Evolutionary conservation across 73 alveolate species (phyloP), one percentile per base, ranked within the genome.

Genomic region (Paramecium bursaria): DNA sequence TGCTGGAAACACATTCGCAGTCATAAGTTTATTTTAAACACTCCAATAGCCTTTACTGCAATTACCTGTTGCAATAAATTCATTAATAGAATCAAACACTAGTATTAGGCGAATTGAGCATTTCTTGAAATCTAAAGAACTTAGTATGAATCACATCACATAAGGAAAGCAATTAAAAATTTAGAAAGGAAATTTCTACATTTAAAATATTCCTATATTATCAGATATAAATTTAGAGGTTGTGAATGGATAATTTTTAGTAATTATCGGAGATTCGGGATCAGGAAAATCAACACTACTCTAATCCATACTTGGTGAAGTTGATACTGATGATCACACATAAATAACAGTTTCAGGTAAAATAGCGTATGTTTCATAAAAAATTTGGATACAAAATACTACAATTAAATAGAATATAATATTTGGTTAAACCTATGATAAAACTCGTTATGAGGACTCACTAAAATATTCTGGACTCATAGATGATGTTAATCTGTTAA

Each of bases 361-460:
- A 14, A 87, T 95, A 30, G 94, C 97, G 6, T 95, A 91, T 87
- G 97, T 93, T 31, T 86, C 94, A 60, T 94, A 96, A 76, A 73
- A 90, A 10, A 94, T 99, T 4, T 96, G 97, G 96, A 96, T 96
- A 11, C 92, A 94, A 54, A 94, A 91, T 90, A 91, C 91, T 46
- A 95, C 98, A n/a, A 85, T 96, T 53, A 85, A 91, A 86, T 95
- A 96, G 47, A 96, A 96, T 90, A 94, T 96, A 7, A 35, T 94
- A 50, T 96, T 96, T 87, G 98, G 96, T 33, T 74, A 67, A 19
- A 88, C 86, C 4, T 88, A 74, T 57, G 92, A 95, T 55, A 88
- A 86, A 44, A 92, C 91, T 13, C 87, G 76, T 55, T 96, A 95
- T 85, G 80, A 86, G 31, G 86, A 86, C 74, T 91, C 95, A 2